Evolutionary conservation across 495 filamentous ascomycete species (phyloP), one percentile per base, ranked within the genome.

Genomic region (Talaromyces wortmannii): DNA sequence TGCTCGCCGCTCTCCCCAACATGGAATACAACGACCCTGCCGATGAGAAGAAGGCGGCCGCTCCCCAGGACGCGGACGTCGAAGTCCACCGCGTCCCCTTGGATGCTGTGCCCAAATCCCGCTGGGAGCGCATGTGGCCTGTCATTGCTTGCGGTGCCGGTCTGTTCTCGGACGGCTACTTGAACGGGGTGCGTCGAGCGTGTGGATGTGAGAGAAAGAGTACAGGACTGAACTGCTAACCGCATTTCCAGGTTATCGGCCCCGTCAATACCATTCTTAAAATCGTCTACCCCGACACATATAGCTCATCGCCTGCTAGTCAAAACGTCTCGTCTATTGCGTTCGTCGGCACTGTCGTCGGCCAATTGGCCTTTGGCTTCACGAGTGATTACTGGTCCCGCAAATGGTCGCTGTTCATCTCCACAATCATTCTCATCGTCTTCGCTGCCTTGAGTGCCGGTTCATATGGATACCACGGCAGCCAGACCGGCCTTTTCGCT

Each of bases 101-200:
- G 29, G 74, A 78, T 17, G 52, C 71, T 53, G 53, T 58, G 7
- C 52, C 62, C 13, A 83, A 83, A 57, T 60, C 68, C 42, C 72
- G 73, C 50, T 85, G 82, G 82, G 78, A 86, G 56, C 75, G 81
- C 50, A 74, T 78, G 48, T 84, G 82, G 81, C 83, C 83, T 12
- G 80, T 79, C 1, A 83, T 94, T 50, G 90, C 91, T 48, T 96
- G 91, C 61, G 91, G 91, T 56, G 88, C 91, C 44, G 91, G 91
- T 58, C 75, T 96, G 4, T 95, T 95, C 67, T 90, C 88, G 15
- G 91, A 96, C 67, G 91, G 91, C 11, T 96, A 95, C 66, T 79
- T 95, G 64, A 92, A 95, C 73, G 87, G 85, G 54, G 88, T 85
- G 67, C 49, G 64, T 67, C 43, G 31, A 49, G 12, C 31, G 4